A percentile compares a stretch with the other conserved stretches of the same genome.
Conservation (phyloP, 1,139 yeast species). For the Geotrichum europaeum region DNA sequence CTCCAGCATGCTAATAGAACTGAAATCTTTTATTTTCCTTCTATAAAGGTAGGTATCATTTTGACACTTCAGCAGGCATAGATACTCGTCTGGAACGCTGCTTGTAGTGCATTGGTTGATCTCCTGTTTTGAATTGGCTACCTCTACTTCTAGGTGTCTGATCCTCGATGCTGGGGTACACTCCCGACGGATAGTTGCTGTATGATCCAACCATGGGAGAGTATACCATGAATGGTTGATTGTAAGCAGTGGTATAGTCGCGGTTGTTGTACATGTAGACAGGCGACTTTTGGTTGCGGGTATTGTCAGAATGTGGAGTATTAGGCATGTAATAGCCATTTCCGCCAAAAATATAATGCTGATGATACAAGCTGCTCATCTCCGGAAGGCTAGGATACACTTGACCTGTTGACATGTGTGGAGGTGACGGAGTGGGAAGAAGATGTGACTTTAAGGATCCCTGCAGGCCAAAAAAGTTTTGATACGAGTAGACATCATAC, state of each 20-base stretch:
- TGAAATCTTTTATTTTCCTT: neutral
- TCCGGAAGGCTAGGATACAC: conserved; percentile 15
- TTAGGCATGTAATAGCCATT: conserved; percentile 3
- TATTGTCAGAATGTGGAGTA: neutral
- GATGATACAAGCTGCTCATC: conserved; percentile 13
- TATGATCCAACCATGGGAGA: conserved; percentile 7
- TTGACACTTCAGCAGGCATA: neutral
- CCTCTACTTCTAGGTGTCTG: neutral
- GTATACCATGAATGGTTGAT: conserved; percentile 9
- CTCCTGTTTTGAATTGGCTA: neutral
- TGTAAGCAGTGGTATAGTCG: conserved; percentile 9
- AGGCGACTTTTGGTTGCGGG: conserved; percentile 5
- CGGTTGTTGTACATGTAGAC: conserved; percentile 4
- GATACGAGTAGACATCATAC: conserved; percentile 9
- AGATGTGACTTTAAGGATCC: conserved; percentile 9
- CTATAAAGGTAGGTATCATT: neutral
- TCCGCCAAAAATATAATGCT: conserved; percentile 7
- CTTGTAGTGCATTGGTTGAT: neutral
- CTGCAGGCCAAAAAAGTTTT: neutral
- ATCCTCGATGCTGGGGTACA: neutral
- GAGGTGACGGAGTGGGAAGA: conserved; percentile 11
- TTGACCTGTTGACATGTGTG: conserved; percentile 2
- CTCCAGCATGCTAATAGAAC: neutral
- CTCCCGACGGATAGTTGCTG: neutral
- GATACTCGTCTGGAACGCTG: neutral